Evolutionary conservation across 73 alveolate species (phyloP).

Genomic region (Blepharisma stoltei): DNA sequence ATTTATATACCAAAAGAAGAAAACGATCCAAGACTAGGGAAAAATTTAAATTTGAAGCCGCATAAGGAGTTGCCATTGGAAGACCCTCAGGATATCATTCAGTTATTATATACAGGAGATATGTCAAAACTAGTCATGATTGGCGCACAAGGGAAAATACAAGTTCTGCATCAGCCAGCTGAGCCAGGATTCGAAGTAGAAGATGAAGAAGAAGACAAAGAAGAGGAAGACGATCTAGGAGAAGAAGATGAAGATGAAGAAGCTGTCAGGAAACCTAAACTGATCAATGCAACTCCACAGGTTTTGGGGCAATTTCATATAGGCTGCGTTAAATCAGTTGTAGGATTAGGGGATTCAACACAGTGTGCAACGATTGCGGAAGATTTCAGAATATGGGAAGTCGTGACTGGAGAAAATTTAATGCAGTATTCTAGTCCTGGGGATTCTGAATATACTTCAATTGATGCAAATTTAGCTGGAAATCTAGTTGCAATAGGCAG

Average conservation of each 20-base stretch:
- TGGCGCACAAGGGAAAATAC: slow-evolving; percentile 63
- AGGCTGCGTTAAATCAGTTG: neutral
- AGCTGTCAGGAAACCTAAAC: slow-evolving; percentile 55
- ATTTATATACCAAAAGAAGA: slow-evolving; percentile 61
- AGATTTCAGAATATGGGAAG: slow-evolving; percentile 86
- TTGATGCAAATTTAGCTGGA: slow-evolving; percentile 82
- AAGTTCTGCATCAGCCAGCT: slow-evolving; percentile 64
- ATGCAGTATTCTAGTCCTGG: slow-evolving; percentile 51
- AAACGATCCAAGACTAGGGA: slow-evolving; percentile 55
- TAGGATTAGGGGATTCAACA: slow-evolving; percentile 84
- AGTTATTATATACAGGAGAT: slow-evolving; percentile 67
- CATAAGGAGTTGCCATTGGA: slow-evolving; percentile 59
- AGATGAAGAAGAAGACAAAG: slow-evolving; percentile 78
- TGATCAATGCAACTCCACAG: slow-evolving; percentile 67
- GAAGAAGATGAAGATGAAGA: slow-evolving; percentile 45
- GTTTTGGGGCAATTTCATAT: slow-evolving; percentile 11
- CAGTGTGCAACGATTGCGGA: slow-evolving; percentile 71
- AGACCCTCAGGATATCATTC: slow-evolving; percentile 48
- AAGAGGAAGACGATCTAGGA: slow-evolving; percentile 52
- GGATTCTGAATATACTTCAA: slow-evolving; percentile 59
- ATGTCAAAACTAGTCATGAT: slow-evolving; percentile 69
- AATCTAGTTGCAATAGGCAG: slow-evolving; percentile 72
- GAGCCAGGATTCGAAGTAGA: slow-evolving; percentile 84
- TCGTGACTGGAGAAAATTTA: slow-evolving; percentile 56
- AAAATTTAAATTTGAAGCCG: slow-evolving; percentile 47